A percentile compares a stretch with the other conserved stretches of the same genome.
Conservation (phyloP, 192 early-diverging fungal genomes). For the Backusella tarrabulga region DNA sequence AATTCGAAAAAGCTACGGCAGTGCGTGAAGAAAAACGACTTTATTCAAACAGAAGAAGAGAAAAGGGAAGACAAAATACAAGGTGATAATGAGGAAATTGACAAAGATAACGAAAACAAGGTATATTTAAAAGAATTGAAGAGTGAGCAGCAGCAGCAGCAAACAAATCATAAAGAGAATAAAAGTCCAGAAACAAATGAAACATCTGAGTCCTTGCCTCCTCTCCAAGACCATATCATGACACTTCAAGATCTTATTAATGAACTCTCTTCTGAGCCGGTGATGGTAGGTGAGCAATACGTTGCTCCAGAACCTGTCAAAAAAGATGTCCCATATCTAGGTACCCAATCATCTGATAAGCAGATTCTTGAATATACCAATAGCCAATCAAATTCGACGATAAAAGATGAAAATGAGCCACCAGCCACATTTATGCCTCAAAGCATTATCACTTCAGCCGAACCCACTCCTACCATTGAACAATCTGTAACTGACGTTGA, state of each 20-base stretch:
- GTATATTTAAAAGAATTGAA: not conserved
- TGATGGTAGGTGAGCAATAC: not conserved
- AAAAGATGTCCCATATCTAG: not conserved
- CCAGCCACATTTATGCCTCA: constrained; percentile 8
- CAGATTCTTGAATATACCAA: not conserved
- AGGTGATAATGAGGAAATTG: not conserved
- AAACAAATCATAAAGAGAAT: not conserved
- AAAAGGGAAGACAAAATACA: not conserved
- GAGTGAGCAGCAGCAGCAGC: not conserved
- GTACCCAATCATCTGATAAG: not conserved
- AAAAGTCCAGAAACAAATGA: not conserved
- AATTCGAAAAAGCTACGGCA: not conserved
- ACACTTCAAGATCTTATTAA: constrained; percentile 2
- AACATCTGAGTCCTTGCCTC: not conserved
- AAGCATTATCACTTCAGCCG: constrained; percentile 15
- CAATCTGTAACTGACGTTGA: not conserved
- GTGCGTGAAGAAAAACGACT: not conserved
- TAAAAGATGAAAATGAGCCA: not conserved
- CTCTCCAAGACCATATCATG: not conserved
- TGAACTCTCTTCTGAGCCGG: not conserved
- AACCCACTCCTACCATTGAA: constrained; percentile 19
- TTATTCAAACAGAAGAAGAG: not conserved
- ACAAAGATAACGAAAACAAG: not conserved
- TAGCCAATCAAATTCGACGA: not conserved
- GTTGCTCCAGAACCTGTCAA: not conserved